Conservation (phyloP, 345 rosid genomes). For the Erodium maritimum region DNA sequence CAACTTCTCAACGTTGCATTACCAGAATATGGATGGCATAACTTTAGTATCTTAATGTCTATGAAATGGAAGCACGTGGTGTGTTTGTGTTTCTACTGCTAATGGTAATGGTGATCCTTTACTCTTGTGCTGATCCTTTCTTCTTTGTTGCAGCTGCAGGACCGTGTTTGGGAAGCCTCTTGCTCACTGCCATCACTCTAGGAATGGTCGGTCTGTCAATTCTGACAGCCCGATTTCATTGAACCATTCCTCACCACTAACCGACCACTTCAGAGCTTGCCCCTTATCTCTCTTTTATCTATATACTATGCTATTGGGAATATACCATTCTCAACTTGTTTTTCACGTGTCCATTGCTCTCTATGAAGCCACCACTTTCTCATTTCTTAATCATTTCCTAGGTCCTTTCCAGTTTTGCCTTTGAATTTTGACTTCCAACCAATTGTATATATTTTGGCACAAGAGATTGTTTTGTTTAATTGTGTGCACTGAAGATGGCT, state of each 20-base stretch:
- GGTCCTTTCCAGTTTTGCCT: neutral
- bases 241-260: neutral
- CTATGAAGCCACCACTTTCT: neutral
- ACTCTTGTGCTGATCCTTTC: constrained; percentile 1
- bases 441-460: constrained; percentile 6
- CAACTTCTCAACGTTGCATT: no score
- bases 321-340: neutral
- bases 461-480: constrained; percentile 20
- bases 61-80: no score
- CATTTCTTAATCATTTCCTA: neutral
- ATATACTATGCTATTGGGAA: neutral
- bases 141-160: constrained; percentile 4
- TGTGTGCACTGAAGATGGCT: constrained; percentile 38
- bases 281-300: neutral
- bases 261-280: neutral
- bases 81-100: no score
- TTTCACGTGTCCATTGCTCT: neutral
- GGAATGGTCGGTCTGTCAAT: constrained; percentile 17
- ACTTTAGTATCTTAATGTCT: no score
- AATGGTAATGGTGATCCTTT: no score
- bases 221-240: constrained; percentile 20
- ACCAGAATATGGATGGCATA: no score
- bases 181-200: constrained; percentile 8
- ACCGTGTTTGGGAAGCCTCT: constrained; percentile 1
- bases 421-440: constrained; percentile 1